Evolutionary conservation across 306 rosid genomes (phyloP).

Genomic region (Fragaria vesca): DNA sequence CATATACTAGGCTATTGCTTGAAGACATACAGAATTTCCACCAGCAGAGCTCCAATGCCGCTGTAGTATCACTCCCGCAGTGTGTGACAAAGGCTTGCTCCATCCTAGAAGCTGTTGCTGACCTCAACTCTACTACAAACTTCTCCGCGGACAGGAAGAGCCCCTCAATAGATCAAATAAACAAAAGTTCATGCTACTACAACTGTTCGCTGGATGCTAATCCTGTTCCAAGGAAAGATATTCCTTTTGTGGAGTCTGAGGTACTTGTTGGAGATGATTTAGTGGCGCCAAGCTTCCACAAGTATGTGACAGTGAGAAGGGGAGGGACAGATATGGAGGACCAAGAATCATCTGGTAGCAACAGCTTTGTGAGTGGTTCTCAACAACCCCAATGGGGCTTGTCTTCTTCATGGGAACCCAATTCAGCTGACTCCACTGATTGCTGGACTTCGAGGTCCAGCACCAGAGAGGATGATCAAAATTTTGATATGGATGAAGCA

Average conservation of each 20-base stretch:
- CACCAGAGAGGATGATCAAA: conserved; percentile 35
- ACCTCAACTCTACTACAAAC: conserved; percentile 64
- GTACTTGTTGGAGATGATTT: conserved; percentile 58
- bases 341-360: conserved; percentile 78
- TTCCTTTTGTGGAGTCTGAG: conserved; percentile 71
- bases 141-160: conserved; percentile 49
- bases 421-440: conserved; percentile 66
- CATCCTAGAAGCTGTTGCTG: conserved; percentile 92
- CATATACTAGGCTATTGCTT: conserved; percentile 72
- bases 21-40: conserved; percentile 92
- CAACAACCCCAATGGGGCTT: conserved; percentile 40
- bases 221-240: conserved; percentile 40
- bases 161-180: conserved; percentile 37
- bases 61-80: conserved; percentile 64
- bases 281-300: conserved; percentile 78
- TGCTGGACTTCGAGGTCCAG: conserved; percentile 47
- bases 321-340: conserved; percentile 64
- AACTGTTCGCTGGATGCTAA: conserved; percentile 22
- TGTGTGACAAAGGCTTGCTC: conserved; percentile 92
- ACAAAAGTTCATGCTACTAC: conserved; percentile 33
- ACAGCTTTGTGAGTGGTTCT: conserved; percentile 45
- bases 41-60: conserved; percentile 55
- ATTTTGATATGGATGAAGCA: conserved; percentile 29
- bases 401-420: conserved; percentile 67
- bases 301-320: conserved; percentile 68